These are phyloP conservation scores for Fusarium kyushuense DNA, from an alignment of 2,329 filamentous ascomycete species.

Conservation along the genomic window DNA sequence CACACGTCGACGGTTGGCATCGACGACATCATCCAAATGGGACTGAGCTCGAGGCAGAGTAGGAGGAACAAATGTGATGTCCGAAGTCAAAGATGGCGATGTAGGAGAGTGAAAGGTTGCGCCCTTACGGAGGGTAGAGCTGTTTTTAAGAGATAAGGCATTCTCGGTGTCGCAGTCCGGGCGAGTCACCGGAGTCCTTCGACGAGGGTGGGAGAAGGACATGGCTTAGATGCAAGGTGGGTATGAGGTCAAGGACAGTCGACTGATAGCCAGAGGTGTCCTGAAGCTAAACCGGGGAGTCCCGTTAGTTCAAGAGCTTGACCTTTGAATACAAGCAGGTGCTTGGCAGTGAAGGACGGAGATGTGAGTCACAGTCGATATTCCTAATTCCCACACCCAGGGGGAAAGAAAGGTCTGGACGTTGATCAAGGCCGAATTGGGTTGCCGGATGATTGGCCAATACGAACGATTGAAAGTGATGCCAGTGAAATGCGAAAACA, in stretches of 20 bases:
- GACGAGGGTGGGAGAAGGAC: conserved; percentile 62
- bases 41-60: conserved; percentile 76
- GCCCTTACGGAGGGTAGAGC: conserved; percentile 72
- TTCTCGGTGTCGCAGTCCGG: conserved; percentile 50
- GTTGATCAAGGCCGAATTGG: conserved; percentile 40
- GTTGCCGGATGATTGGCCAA: conserved; percentile 41
- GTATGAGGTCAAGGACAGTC: conserved; percentile 43
- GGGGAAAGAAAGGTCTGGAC: conserved; percentile 36
- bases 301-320: conserved; percentile 48
- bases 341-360: conserved; percentile 44
- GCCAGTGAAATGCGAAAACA: conserved; percentile 19
- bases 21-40: conserved; percentile 77
- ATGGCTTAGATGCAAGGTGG: conserved; percentile 58
- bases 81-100: conserved; percentile 58
- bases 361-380: conserved; percentile 52
- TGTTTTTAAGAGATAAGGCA: conserved; percentile 53
- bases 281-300: conserved; percentile 49
- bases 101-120: conserved; percentile 72
- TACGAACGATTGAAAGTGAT: conserved; percentile 27
- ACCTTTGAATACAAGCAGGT: conserved; percentile 44
- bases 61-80: conserved; percentile 62
- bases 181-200: conserved; percentile 60
- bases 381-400: conserved; percentile 48
- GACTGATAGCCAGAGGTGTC: conserved; percentile 50
- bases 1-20: conserved; percentile 76